Percentiles rank a stretch among this genome's conserved stretches.
Conservation (phyloP, 192 early-diverging fungal species). For the Backusella tarrabulga region DNA sequence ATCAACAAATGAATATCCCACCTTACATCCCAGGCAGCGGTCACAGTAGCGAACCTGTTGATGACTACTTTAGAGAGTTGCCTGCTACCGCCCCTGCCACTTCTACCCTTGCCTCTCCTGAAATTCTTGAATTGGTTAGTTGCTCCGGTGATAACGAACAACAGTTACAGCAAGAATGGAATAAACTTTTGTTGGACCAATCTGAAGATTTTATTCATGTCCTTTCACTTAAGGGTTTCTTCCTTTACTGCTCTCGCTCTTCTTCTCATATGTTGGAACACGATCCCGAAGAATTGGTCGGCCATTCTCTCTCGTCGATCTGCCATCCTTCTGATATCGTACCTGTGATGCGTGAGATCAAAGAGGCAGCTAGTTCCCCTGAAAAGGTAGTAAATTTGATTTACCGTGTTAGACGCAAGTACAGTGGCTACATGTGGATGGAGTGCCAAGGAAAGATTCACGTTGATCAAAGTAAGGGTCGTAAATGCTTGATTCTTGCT, state of each 20-base stretch:
- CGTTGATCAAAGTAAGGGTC: conserved; percentile 62
- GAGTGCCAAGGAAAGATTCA: conserved; percentile 64
- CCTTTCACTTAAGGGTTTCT: conserved; percentile 64
- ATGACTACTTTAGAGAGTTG: conserved; percentile 40
- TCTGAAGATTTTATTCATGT: conserved; percentile 64
- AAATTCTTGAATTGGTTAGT: conserved; percentile 38
- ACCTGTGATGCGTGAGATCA: conserved; percentile 62
- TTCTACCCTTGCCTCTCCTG: conserved; percentile 22
- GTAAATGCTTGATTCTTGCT: conserved; percentile 61
- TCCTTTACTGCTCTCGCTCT: conserved; percentile 57
- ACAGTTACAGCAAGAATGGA: conserved; percentile 33
- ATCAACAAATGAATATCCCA: conserved; percentile 42
- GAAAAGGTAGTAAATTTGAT: conserved; percentile 49
- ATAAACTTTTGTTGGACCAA: conserved; percentile 49
- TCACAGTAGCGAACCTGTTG: conserved; percentile 26
- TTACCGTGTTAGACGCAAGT: conserved; percentile 56
- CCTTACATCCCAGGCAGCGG: conserved; percentile 36
- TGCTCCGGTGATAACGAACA: conserved; percentile 29
- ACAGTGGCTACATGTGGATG: conserved; percentile 59
- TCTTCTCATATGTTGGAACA: conserved; percentile 51
- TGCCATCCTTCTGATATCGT: conserved; percentile 67
- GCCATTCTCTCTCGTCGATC: conserved; percentile 53
- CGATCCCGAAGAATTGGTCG: conserved; percentile 52
- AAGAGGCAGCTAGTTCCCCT: conserved; percentile 37
- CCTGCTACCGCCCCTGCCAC: conserved; percentile 23